Evolutionary conservation across 2,329 filamentous ascomycete genomes (phyloP), one percentile per base, ranked within the genome.

Genomic region (Trichoderma arundinaceum): DNA sequence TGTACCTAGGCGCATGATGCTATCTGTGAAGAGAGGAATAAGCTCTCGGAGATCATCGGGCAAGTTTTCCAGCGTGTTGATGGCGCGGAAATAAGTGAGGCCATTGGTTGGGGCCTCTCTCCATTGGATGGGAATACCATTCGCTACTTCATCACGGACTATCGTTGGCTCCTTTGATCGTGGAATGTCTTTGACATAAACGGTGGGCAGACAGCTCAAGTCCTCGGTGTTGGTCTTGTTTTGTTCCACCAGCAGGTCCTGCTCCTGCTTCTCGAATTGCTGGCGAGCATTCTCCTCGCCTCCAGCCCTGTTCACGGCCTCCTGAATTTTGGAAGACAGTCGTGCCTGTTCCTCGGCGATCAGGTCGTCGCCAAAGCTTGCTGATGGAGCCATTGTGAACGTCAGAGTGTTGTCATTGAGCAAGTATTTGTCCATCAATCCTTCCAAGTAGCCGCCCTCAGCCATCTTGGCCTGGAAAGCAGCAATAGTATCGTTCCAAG

Each of bases 81-180:
- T 86, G 3, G 92, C 93, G 66, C 94, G 90, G 81, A 99, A 97
- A 76, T 99, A 99, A 1, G 94, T 98, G 66, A 99, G 81, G 0
- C 95, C 95, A 72, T 99, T 99, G 0, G 95, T 99, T 2, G 92
- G 91, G 7, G 94, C 92, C 77, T 96, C 92, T 58, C 90, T 89
- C 93, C 94, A 97, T 72, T 97, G 92, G 4, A 95, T 87, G 52
- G 90, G 87, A 46, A 90, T 85, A 43, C 85, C 84, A 48, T 86
- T 84, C 9, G 90, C 76, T 10, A 81, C 80, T n/a, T 90, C 87
- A 68, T 94, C 91, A 63, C 86, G 85, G 46, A 89, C 72, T 3
- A 80, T 73, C 0, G 84, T 77, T 0, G 79, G 77, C 72, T 94
- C 90, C 74, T 91, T 92, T 67, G 86, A 81, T 63, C 94, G 86